phyloP scores from a whole-genome alignment of 2,329 filamentous ascomycete genomes.

The Sordariomycetes sp. region DNA sequence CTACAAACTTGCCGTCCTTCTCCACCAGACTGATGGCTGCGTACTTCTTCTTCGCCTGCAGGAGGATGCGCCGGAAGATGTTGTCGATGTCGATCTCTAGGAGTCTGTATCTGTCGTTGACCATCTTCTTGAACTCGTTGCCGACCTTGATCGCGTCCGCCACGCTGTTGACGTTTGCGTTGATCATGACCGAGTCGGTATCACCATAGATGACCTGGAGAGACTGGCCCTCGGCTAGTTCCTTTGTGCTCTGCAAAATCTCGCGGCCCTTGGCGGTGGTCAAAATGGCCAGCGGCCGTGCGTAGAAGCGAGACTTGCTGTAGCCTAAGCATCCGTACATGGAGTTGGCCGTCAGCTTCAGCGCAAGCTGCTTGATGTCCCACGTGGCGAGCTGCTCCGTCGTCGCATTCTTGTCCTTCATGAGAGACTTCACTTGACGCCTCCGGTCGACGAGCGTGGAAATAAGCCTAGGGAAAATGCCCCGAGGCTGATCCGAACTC shows the following conservation, averaged over 20 bases:
- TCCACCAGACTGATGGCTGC: conserved; percentile 91
- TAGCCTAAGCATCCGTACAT: conserved; percentile 99
- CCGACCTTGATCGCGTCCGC: conserved; percentile 85
- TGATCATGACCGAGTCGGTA: conserved; percentile 99
- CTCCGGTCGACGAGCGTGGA: conserved; percentile 81
- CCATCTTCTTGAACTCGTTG: conserved; percentile 85
- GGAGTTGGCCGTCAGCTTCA: conserved; percentile 97
- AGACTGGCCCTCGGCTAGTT: conserved; percentile 81
- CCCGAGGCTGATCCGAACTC: conserved; percentile 56
- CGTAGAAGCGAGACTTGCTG: conserved; percentile 94
- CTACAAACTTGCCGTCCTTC: conserved; percentile 76
- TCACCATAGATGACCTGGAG: conserved; percentile 97
- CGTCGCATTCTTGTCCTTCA: conserved; percentile 88
- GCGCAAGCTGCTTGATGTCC: conserved; percentile 94
- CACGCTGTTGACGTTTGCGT: conserved; percentile 91
- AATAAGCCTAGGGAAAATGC: conserved; percentile 84
- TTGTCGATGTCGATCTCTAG: conserved; percentile 98
- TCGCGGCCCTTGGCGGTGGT: conserved; percentile 97
- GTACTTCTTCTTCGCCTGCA: conserved; percentile 99
- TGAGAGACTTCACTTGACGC: conserved; percentile 86
- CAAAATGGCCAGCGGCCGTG: conserved; percentile 84
- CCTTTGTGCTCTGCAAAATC: conserved; percentile 92
- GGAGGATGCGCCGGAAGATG: conserved; percentile 80
- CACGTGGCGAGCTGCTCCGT: conserved; percentile 81
- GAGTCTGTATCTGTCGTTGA: conserved; percentile 87